A percentile compares a stretch with the other conserved stretches of the same genome.
Evolutionary conservation across 768 basidiomycete species (phyloP).

Genomic region (Calocera viscosa): DNA sequence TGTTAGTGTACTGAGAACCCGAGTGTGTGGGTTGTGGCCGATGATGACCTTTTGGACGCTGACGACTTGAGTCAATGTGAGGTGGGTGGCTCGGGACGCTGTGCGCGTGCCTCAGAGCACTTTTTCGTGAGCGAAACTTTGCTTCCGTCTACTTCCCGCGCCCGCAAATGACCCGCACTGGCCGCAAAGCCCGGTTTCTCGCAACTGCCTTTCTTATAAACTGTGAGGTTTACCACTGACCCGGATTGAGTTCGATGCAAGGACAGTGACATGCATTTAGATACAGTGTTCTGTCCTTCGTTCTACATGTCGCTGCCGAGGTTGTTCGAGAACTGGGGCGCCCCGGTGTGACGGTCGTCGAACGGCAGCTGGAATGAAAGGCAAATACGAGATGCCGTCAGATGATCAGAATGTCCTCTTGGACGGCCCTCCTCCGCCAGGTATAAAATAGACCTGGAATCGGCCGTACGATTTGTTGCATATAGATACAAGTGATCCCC

Average conservation of each 20-base stretch:
- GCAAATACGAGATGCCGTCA: not conserved
- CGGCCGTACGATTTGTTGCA: not conserved
- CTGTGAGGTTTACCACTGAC: too few relatives aligned
- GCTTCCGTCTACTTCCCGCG: not conserved
- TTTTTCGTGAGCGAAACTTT: conserved; percentile 1
- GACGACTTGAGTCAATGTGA: conserved; percentile 4
- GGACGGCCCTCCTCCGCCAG: not conserved
- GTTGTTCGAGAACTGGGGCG: too few relatives aligned
- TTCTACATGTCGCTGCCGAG: too few relatives aligned
- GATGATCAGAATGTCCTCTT: not conserved
- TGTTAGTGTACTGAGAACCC: not conserved
- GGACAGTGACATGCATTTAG: too few relatives aligned
- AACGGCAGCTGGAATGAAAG: not conserved
- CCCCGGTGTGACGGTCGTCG: too few relatives aligned
- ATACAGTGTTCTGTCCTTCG: too few relatives aligned
- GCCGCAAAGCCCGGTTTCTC: too few relatives aligned
- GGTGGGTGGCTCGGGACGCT: not conserved
- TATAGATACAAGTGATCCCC: too few relatives aligned
- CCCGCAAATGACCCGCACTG: too few relatives aligned
- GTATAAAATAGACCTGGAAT: not conserved
- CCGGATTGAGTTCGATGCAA: too few relatives aligned
- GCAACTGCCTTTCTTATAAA: too few relatives aligned
- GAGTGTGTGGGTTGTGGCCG: not conserved
- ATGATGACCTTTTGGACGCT: not conserved
- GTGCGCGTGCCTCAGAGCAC: not conserved